Percentiles rank a stretch among this genome's conserved stretches.
phyloP scores from a whole-genome alignment of 139 green algal species.

The Chlorella sp. region DNA sequence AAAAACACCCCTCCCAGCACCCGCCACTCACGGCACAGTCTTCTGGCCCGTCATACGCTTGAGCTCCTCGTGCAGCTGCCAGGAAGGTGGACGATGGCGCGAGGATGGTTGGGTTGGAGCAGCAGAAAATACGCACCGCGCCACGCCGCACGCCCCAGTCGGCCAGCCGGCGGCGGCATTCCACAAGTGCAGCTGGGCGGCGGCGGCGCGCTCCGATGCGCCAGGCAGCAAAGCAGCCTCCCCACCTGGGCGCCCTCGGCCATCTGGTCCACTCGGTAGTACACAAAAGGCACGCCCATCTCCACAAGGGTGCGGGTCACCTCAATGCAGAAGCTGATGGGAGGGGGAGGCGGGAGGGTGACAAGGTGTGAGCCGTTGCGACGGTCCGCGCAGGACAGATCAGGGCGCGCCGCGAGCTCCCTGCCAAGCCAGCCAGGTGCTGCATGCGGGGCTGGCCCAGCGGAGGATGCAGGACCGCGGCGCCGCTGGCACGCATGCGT shows the following conservation, averaged over 20 bases:
- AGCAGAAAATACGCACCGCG: too few relatives aligned
- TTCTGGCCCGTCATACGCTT: slow-evolving; percentile 50
- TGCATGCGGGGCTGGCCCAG: not conserved
- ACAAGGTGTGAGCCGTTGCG: too few relatives aligned
- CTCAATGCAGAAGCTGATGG: slow-evolving; percentile 54
- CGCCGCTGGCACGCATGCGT: not conserved
- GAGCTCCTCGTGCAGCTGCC: slow-evolving; percentile 39
- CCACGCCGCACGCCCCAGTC: too few relatives aligned
- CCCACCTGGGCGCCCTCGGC: not conserved
- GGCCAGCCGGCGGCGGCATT: too few relatives aligned
- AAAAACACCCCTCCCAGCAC: too few relatives aligned
- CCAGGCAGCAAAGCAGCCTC: not conserved
- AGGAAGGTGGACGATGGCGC: too few relatives aligned
- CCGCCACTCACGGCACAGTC: slow-evolving; percentile 53
- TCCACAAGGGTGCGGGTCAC: slow-evolving; percentile 31
- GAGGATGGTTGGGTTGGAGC: too few relatives aligned
- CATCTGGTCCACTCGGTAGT: slow-evolving; percentile 49
- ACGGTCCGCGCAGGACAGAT: too few relatives aligned
- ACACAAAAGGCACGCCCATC: slow-evolving; percentile 23
- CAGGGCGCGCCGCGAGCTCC: too few relatives aligned
- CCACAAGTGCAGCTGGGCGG: too few relatives aligned
- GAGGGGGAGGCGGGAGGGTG: not conserved
- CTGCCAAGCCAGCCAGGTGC: not conserved
- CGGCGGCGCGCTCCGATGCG: too few relatives aligned
- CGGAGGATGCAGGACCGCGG: not conserved